Conservation (phyloP, 305 asterid species). For the Caryopteris hybrid region DNA sequence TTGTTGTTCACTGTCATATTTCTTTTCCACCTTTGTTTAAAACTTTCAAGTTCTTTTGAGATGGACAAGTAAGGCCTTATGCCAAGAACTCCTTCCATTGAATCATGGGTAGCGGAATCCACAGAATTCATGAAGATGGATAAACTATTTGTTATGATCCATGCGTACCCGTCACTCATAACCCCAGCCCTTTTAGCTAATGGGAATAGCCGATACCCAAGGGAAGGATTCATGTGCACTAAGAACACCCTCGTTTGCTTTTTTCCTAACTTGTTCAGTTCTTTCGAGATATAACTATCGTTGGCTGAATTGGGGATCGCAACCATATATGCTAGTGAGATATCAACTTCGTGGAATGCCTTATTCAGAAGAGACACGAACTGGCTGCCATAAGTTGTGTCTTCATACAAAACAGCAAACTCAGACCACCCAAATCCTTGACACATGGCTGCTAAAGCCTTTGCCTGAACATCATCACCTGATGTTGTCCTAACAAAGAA, state of each 20-base stretch:
- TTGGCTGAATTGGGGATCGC: slow-evolving; percentile 30
- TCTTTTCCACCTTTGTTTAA: slow-evolving; percentile 43
- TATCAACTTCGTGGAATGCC: slow-evolving; percentile 34
- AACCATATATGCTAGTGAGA: slow-evolving; percentile 27
- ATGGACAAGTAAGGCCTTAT: slow-evolving; percentile 37
- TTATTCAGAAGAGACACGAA: slow-evolving; percentile 36
- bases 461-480: slow-evolving; percentile 40
- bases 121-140: slow-evolving; percentile 39
- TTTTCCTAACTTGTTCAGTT: slow-evolving; percentile 21
- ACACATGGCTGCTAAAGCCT: slow-evolving; percentile 50
- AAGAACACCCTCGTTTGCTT: slow-evolving; percentile 48
- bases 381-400: slow-evolving; percentile 33
- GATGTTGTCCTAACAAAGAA: slow-evolving; percentile 39
- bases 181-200: slow-evolving; percentile 39
- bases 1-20: slow-evolving; percentile 15
- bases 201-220: slow-evolving; percentile 45
- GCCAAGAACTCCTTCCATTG: slow-evolving; percentile 66
- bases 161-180: slow-evolving; percentile 58
- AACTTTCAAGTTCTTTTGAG: slow-evolving; percentile 31
- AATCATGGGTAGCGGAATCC: slow-evolving; percentile 24
- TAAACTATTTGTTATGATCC: slow-evolving; percentile 48
- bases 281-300: slow-evolving; percentile 24
- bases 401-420: slow-evolving; percentile 43
- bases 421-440: slow-evolving; percentile 42
- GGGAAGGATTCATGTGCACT: slow-evolving; percentile 49